Conservation (phyloP, 2,329 filamentous ascomycete genomes). For the Malbranchea cinnamomea region DNA sequence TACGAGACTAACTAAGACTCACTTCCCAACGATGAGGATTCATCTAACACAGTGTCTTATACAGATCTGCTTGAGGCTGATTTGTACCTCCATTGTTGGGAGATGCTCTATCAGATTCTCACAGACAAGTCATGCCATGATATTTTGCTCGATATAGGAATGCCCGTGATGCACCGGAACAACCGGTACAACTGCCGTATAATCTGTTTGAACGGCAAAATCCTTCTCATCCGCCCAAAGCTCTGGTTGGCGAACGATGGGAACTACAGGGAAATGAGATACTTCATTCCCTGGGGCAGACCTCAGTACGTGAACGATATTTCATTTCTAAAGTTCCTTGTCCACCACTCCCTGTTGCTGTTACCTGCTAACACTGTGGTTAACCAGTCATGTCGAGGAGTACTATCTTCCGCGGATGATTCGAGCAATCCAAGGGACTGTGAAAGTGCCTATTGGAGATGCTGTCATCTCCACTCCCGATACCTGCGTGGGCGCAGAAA, state of each 20-base stretch:
- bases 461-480: slow-evolving; percentile 46
- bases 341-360: no score
- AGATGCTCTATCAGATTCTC: slow-evolving; percentile 45
- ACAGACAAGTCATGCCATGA: slow-evolving; percentile 41
- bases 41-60: not conserved
- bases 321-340: no score
- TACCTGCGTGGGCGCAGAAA: slow-evolving; percentile 34
- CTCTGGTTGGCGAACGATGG: slow-evolving; percentile 54
- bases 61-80: slow-evolving; percentile 26
- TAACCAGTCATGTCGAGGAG: slow-evolving; percentile 33
- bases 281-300: slow-evolving; percentile 48
- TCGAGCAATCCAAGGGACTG: slow-evolving; percentile 37
- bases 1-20: no score
- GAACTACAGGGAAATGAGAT: slow-evolving; percentile 33
- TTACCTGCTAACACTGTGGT: no score
- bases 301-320: slow-evolving; percentile 19
- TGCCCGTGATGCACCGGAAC: slow-evolving; percentile 43
- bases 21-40: not conserved
- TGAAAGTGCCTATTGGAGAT: slow-evolving; percentile 50
- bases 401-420: slow-evolving; percentile 47
- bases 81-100: slow-evolving; percentile 42
- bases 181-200: slow-evolving; percentile 49
- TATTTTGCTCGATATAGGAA: slow-evolving; percentile 34
- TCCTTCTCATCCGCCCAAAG: slow-evolving; percentile 53
- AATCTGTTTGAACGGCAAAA: slow-evolving; percentile 48